Base-by-base conservation (phyloP, 2,329 filamentous ascomycete genomes). In the Fusarium sp. region DNA sequence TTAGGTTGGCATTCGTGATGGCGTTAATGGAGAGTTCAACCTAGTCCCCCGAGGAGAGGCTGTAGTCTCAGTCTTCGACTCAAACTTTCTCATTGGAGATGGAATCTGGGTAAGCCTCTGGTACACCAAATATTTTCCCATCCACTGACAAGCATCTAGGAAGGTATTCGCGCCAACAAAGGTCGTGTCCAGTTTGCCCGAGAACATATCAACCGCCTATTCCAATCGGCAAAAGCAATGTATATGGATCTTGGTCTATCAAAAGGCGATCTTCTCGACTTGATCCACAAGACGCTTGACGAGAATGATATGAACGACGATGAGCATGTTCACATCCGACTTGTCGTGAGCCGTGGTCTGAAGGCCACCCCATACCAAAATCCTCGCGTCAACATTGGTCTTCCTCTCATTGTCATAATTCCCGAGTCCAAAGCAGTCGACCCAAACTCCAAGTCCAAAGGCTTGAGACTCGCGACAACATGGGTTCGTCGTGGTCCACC, bases 101-200 rank as follows among this genome's bases (percentile, higher is more conserved):
- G 60, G 60, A 0, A 63, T 63, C 3, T 63, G 60, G 60, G 60
- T 63, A 10, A 13, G 44, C 18, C 7, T 1, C 1, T 3, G 4
- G 0, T 1, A 3, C 0, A 0, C 0, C 3, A 10, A 5, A 8
- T 2, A 11, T 8, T 3, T 2, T 3, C 3, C 2, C 3, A 4
- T 12, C 11, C 2, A 21, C 57, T 42, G 3, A 63, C 9, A 24
- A 0, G 12, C 3, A 1, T 5, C 1, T 31, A 63, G 60, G 60
- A 63, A 9, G 60, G 60, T 0, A 63, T 63, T 1, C 60, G 60
- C 18, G 60, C 60, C 3, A 63, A 63, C 24, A 63, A 63, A 4
- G 58, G 60, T 6, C 42, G 58, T 0, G 48, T 63, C 0, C 60
- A 63, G 1, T 63, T 63, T 0, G 60, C 60, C 0, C 31, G 23